Percentiles rank a stretch among this genome's conserved stretches.
phyloP scores from a whole-genome alignment of 2,329 filamentous ascomycete genomes.

The Botrytis pseudocinerea region DNA sequence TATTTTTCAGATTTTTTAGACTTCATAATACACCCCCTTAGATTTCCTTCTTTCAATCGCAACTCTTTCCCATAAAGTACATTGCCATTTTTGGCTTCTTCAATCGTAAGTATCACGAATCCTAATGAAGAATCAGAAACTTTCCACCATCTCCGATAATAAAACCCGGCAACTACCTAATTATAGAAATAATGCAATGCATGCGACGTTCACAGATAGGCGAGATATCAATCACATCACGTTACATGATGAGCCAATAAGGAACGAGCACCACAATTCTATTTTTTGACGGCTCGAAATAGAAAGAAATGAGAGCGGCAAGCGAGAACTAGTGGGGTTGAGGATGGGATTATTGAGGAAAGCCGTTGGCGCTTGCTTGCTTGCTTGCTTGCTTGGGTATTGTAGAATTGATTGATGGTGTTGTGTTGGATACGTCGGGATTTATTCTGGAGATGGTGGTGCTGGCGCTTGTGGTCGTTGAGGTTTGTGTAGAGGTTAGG shows the following conservation, averaged over 20 bases:
- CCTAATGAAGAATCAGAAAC: not conserved
- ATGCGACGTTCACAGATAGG: not conserved
- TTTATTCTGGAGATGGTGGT: too few relatives aligned
- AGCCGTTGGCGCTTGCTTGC: not conserved
- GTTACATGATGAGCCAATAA: not conserved
- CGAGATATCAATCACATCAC: not conserved
- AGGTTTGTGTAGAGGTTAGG: too few relatives aligned
- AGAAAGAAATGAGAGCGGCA: not conserved
- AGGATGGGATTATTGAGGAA: too few relatives aligned
- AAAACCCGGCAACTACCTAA: not conserved
- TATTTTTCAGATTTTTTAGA: not conserved
- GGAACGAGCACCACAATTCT: not conserved
- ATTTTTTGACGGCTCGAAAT: not conserved
- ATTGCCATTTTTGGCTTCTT: not conserved
- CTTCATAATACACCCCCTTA: not conserved
- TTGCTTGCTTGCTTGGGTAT: not conserved
- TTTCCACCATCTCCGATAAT: not conserved
- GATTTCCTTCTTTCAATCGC: not conserved
- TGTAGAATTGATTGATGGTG: not conserved
- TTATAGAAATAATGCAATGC: slow-evolving; percentile 2
- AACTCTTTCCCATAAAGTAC: not conserved
- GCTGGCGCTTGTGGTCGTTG: too few relatives aligned
- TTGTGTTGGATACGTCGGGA: too few relatives aligned
- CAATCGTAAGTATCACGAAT: not conserved
- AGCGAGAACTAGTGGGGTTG: not conserved